Conservation (phyloP, 306 rosid genomes). For the Glycine latifolia region DNA sequence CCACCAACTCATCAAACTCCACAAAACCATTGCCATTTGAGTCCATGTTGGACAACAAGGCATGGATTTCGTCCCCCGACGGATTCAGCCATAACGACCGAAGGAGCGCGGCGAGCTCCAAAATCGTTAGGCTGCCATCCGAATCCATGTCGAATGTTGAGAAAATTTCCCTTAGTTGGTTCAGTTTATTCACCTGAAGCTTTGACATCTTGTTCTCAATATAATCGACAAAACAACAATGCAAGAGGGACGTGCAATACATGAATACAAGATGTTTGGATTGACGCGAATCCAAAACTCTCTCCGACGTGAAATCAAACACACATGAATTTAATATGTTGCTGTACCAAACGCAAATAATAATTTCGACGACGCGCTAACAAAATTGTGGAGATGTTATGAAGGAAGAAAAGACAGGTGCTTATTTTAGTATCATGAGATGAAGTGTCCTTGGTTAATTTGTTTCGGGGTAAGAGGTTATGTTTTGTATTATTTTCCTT, state of each 20-base stretch:
- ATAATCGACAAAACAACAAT: not conserved
- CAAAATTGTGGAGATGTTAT: not conserved
- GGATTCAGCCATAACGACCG: conserved; percentile 69
- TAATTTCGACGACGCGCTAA: not conserved
- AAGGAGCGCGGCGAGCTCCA: conserved; percentile 74
- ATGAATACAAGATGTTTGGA: not conserved
- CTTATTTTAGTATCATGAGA: conserved; percentile 5
- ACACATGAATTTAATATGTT: not conserved
- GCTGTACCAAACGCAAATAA: not conserved
- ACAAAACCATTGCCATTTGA: conserved; percentile 71
- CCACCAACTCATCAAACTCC: conserved; percentile 75
- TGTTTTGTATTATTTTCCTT: not conserved
- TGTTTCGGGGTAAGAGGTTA: not conserved
- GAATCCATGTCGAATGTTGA: conserved; percentile 72
- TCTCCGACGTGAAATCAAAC: not conserved
- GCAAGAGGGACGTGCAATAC: not conserved
- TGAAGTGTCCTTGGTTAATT: not conserved
- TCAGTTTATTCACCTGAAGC: conserved; percentile 49
- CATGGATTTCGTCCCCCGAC: conserved; percentile 64
- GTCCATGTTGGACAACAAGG: conserved; percentile 61
- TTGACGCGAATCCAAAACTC: not conserved
- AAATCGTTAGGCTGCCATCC: conserved; percentile 76
- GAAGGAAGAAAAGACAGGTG: not conserved
- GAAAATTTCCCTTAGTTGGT: conserved; percentile 63
- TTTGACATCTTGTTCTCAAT: conserved; percentile 49